Conservation (phyloP, 805 yeast genomes). For the Wickerhamomyces alni region DNA sequence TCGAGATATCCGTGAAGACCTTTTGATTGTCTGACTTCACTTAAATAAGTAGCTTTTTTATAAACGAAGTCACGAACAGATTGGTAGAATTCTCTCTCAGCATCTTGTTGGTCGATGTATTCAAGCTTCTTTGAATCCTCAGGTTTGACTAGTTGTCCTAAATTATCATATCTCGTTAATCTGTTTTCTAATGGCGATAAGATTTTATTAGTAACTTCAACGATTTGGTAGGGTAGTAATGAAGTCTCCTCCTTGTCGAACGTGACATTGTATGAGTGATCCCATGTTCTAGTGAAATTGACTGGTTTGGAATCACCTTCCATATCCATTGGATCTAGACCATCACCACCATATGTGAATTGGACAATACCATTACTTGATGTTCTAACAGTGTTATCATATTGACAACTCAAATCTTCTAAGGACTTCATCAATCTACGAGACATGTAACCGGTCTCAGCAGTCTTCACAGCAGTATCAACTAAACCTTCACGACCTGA, state of each 20-base stretch:
- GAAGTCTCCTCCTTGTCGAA: slow-evolving; percentile 47
- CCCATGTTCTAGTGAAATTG: slow-evolving; percentile 91
- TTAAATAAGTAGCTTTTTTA: slow-evolving; percentile 52
- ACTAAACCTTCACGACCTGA: slow-evolving; percentile 99
- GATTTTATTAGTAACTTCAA: slow-evolving; percentile 45
- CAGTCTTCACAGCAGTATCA: slow-evolving; percentile 98
- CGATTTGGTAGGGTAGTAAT: slow-evolving; percentile 66
- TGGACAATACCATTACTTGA: slow-evolving; percentile 96
- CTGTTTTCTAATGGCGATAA: slow-evolving; percentile 55
- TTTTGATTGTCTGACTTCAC: slow-evolving; percentile 47
- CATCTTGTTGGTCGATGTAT: slow-evolving; percentile 77
- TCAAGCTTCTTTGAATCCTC: slow-evolving; percentile 48
- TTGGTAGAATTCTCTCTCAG: slow-evolving; percentile 77
- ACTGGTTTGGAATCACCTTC: slow-evolving; percentile 98
- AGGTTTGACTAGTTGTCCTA: slow-evolving; percentile 46
- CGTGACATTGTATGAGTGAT: slow-evolving; percentile 76
- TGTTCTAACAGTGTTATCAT: slow-evolving; percentile 92
- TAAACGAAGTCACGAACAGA: slow-evolving; percentile 63
- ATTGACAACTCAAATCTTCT: slow-evolving; percentile 90
- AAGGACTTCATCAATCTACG: slow-evolving; percentile 96
- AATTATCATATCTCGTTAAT: slow-evolving; percentile 64
- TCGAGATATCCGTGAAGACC: slow-evolving; percentile 42
- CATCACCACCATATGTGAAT: slow-evolving; percentile 97
- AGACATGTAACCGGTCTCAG: slow-evolving; percentile 98
- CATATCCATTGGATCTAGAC: slow-evolving; percentile 97